phyloP scores from a whole-genome alignment of 1,139 yeast genomes.

The Candida dubliniensis region DNA sequence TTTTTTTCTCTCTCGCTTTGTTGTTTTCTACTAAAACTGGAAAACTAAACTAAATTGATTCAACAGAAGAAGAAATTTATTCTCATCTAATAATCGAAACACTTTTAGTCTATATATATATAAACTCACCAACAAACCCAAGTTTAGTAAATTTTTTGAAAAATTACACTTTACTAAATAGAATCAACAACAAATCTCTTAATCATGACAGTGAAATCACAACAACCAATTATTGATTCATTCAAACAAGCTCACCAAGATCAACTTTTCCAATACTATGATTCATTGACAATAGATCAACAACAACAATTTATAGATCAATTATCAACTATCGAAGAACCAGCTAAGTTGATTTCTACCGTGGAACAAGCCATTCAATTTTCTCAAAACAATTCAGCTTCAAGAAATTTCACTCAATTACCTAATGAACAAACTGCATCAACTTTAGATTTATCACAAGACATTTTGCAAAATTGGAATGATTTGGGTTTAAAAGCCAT shows the following conservation, averaged over 20 bases:
- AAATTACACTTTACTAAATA: neutral
- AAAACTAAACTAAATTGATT: neutral
- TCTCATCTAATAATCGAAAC: no score
- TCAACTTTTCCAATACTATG: conserved; percentile 44
- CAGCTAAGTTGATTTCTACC: conserved; percentile 39
- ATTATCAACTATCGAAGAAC: conserved; percentile 42
- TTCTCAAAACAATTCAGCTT: conserved; percentile 33
- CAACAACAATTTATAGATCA: conserved; percentile 36
- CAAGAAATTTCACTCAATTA: conserved; percentile 48
- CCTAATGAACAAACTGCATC: conserved; percentile 53
- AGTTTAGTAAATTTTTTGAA: neutral
- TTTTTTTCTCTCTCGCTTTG: neutral
- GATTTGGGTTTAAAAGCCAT: conserved; percentile 68
- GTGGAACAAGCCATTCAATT: conserved; percentile 50
- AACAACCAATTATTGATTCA: conserved; percentile 33
- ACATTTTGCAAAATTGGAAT: conserved; percentile 47
- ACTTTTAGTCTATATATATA: neutral
- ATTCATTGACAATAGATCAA: conserved; percentile 30
- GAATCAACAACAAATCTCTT: neutral
- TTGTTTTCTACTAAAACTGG: neutral
- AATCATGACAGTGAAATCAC: conserved; percentile 16
- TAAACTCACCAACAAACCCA: neutral
- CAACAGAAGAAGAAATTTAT: no score
- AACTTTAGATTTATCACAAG: conserved; percentile 38
- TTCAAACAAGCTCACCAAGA: conserved; percentile 51